A percentile compares a stretch with the other conserved stretches of the same genome.
Conservation (phyloP, 768 basidiomycete species). For the Naganishia antarctica region DNA sequence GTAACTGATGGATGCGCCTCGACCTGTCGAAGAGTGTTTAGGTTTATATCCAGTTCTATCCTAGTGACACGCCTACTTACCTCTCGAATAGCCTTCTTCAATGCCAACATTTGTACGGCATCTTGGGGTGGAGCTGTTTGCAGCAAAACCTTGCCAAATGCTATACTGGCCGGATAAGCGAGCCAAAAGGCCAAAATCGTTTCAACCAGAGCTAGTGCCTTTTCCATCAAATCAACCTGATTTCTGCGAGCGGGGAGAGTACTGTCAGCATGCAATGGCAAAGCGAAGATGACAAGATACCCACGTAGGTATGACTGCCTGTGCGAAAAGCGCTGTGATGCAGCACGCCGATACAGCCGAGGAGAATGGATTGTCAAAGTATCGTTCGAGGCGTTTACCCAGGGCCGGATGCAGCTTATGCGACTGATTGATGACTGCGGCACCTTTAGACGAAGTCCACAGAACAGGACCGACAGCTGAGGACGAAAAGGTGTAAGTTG, state of each 20-base stretch:
- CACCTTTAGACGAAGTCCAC: conserved; percentile 27
- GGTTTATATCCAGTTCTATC: background rate
- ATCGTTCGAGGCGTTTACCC: conserved; percentile 9
- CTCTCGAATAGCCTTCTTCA: conserved; percentile 76
- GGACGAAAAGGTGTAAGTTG: conserved; percentile 4
- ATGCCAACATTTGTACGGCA: conserved; percentile 68
- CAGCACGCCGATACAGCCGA: conserved; percentile 60
- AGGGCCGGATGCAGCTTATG: conserved; percentile 2
- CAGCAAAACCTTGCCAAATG: conserved; percentile 77
- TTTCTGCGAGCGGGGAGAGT: conserved; percentile 20
- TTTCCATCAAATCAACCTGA: conserved; percentile 61
- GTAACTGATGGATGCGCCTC: conserved; percentile 78
- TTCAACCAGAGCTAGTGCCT: conserved; percentile 72
- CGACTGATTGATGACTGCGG: conserved; percentile 23
- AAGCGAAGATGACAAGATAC: conserved; percentile 39
- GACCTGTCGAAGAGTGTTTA: conserved; percentile 53
- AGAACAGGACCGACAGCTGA: conserved; percentile 45
- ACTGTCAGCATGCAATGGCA: background rate
- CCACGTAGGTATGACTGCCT: conserved; percentile 60
- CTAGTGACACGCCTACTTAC: conserved; percentile 52
- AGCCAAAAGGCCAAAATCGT: conserved; percentile 73
- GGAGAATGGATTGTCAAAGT: conserved; percentile 72
- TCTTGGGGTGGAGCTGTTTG: conserved; percentile 70
- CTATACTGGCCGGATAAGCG: conserved; percentile 75
- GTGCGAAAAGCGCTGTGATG: conserved; percentile 57